Evolutionary conservation across 1,139 yeast genomes (phyloP).

Genomic region (Taphrina sp.): DNA sequence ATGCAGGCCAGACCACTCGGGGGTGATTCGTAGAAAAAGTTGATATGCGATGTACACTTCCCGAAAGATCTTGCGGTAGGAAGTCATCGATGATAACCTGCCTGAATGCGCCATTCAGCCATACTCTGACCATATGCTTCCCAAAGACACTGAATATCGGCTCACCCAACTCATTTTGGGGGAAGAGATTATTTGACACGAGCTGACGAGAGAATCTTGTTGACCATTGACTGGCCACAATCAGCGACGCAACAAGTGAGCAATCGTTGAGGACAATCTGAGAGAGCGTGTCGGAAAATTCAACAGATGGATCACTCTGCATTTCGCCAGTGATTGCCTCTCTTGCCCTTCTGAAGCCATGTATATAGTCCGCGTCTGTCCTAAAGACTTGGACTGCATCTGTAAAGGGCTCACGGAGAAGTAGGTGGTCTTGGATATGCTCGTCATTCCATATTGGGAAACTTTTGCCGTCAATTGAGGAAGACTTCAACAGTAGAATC

Average conservation of each 20-base stretch:
- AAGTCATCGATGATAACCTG: slow-evolving; percentile 38
- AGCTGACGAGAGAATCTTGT: slow-evolving; percentile 28
- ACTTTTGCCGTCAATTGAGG: slow-evolving; percentile 31
- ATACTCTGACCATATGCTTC: slow-evolving; percentile 49
- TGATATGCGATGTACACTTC: slow-evolving; percentile 39
- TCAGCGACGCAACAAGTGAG: slow-evolving; percentile 67
- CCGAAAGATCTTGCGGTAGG: slow-evolving; percentile 37
- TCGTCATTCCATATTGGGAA: slow-evolving; percentile 36
- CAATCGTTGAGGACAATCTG: slow-evolving; percentile 70
- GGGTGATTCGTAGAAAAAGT: slow-evolving; percentile 50
- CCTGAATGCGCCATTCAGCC: slow-evolving; percentile 62
- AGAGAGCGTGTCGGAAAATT: slow-evolving; percentile 43
- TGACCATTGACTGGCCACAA: slow-evolving; percentile 45
- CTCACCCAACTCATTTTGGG: slow-evolving; percentile 38
- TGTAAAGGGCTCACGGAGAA: slow-evolving; percentile 3
- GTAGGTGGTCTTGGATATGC: slow-evolving; percentile 8
- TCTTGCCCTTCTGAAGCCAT: not conserved
- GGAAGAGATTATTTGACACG: slow-evolving; percentile 39
- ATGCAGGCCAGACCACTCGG: slow-evolving; percentile 61
- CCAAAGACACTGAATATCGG: slow-evolving; percentile 40
- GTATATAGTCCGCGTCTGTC: not conserved
- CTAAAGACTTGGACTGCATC: not conserved
- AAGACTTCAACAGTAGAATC: slow-evolving; percentile 33
- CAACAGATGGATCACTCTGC: not conserved
- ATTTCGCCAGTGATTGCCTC: not conserved